A percentile compares a stretch with the other conserved stretches of the same genome.
Conservation (phyloP, 164 flowering plant species). For the Stephania japonica region DNA sequence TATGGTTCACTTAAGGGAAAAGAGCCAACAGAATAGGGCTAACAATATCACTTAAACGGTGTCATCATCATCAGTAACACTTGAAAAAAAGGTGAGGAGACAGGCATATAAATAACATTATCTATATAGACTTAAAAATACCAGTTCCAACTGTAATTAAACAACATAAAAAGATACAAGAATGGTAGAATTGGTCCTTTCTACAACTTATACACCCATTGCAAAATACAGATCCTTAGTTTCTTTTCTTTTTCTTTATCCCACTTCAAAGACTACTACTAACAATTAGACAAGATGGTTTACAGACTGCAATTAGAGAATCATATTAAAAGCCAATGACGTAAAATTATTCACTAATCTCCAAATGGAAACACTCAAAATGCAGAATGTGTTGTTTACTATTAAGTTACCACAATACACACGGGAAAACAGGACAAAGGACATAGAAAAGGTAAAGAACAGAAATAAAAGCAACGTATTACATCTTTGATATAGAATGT, state of each 20-base stretch:
- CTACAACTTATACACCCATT: not conserved
- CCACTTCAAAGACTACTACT: not conserved
- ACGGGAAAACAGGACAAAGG: not conserved
- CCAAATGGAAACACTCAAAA: no score
- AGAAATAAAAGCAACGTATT: not conserved
- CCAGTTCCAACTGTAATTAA: not conserved
- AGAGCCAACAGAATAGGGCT: not conserved
- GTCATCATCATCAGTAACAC: not conserved
- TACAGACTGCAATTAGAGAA: not conserved
- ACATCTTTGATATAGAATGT: slow-evolving; percentile 1
- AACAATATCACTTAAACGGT: not conserved
- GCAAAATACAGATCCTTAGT: not conserved
- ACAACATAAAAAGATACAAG: not conserved
- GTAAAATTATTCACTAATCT: not conserved
- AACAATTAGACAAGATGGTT: not conserved
- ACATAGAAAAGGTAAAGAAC: not conserved
- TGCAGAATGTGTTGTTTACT: no score
- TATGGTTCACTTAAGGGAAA: not conserved
- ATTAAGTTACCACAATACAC: no score
- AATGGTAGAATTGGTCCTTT: no score
- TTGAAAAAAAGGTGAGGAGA: not conserved
- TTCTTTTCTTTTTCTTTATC: not conserved
- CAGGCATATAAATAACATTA: no score
- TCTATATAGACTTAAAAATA: not conserved
- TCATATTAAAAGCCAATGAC: not conserved